Evolutionary conservation across 2,329 filamentous ascomycete species (phyloP), one percentile per base, ranked within the genome.

Genomic region (Claviceps sp.): DNA sequence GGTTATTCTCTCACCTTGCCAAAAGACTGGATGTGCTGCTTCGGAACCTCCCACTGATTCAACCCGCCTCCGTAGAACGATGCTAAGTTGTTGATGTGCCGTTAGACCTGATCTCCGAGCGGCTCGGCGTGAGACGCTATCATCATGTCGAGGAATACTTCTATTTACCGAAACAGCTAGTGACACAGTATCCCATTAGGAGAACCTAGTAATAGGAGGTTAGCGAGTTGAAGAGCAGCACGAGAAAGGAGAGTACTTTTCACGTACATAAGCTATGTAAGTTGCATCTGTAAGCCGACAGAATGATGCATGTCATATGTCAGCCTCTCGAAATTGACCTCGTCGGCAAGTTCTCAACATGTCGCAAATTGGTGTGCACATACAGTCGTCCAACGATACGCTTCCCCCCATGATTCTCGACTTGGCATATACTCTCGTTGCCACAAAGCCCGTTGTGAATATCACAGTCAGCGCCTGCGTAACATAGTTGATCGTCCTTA

Each of bases 51-150:
- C 53, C 57, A 59, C 36, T 61, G 53, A 50, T 71, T 64, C 16
- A 63, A 52, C 2, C 69, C 69, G 38, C 66, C 68, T 42, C 67
- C 68, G 51, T 66, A 62, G 16, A 60, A 37, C 42, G 56, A 55
- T 50, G 57, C 64, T 59, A 39, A 9, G 17, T 42, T 14, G 7
- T 22, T 4, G 49, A 7, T 11, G 14, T 22, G 13, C 6, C 5
- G 26, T 50, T 17, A 50, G 49, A 40, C 17, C 14, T 26, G 17
- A 20, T 22, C 6, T 22, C 17, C 9, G 9, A 14, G 17, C 40
- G 38, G 14, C n/a, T n/a, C 38, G 3, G 6, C 6, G 8, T n/a
- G 14, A n/a, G 6, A 40, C 16, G 39, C 8, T 20, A 1, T 1
- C 3, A 42, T 22, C 8, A 29, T 3, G 8, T 29, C 26, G 26